Base-by-base conservation (phyloP, 1,284 basidiomycete species). In the Austroboletus novae-zelandiae region DNA sequence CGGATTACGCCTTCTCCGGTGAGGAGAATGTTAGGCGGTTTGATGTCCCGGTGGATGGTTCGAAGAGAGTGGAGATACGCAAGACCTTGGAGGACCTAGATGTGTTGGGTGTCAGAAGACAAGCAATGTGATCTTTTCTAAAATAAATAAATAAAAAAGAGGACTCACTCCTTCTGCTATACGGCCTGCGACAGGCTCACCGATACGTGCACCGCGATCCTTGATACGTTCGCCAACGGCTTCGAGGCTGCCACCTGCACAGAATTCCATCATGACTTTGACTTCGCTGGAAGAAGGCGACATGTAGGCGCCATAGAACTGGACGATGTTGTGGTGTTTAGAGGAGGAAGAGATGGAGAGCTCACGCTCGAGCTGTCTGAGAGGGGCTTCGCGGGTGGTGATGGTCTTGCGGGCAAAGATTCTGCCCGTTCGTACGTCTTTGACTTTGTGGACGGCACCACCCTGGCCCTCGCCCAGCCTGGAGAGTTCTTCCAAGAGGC, bases 41-140 rank as follows among this genome's bases (percentile, higher is more conserved):
- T 99, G 75, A 99, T 98, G 69, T 98, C 95, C 53, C 97, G 80
- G 69, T 99, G 97, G 58, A 99, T 97, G 50, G 95, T 96, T 68
- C 84, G 88, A 67, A 85, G 84, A 48, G 86, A 80, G 71, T 99
- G 94, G 35, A 99, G 80, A 71, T 99, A 98, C 31, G 86, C 84
- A 40, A 99, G 81, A 9, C 97, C 97, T 68, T 91, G 86, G 37
- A 99, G 73, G 45, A 98, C 81, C 87, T 94, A 66, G 23, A 23
- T 23, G 5, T 23, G 45, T 23, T 39, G 52, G 3, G 40, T 27
- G 52, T 66, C 48, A 59, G 55, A 50, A 27, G 43, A 51, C 43
- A 57, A 43, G 37, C 45, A 50, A 50, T 40, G 32, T 47, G 48
- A 40, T 13, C 13, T n/a, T n/a, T n/a, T n/a, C n/a, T n/a, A n/a